phyloP scores from a whole-genome alignment of 257 asterid species.

The Plectranthus barbatus region DNA sequence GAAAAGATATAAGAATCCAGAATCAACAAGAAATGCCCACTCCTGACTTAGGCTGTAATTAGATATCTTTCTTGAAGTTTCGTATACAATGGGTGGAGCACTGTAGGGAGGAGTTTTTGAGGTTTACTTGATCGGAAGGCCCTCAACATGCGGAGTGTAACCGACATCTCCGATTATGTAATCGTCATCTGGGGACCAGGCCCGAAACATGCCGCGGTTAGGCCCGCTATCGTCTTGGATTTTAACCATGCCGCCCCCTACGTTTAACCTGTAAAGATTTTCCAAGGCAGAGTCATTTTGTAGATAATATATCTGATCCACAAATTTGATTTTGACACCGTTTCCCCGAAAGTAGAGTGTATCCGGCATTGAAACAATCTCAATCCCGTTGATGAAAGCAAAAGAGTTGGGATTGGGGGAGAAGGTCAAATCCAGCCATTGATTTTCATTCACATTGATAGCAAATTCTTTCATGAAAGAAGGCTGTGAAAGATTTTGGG shows the following conservation, averaged over 20 bases:
- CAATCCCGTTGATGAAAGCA: constrained; percentile 56
- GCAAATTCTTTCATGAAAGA: constrained; percentile 15
- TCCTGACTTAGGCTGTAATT: too few relatives aligned
- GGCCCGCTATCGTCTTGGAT: constrained; percentile 21
- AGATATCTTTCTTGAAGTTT: too few relatives aligned
- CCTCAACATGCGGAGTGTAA: too few relatives aligned
- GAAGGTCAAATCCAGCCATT: constrained; percentile 23
- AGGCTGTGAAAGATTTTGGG: neutral
- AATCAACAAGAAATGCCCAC: too few relatives aligned
- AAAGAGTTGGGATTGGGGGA: constrained; percentile 28
- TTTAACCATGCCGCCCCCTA: constrained; percentile 15
- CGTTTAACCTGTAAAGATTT: constrained; percentile 40
- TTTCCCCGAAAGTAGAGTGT: constrained; percentile 22
- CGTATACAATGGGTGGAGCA: too few relatives aligned
- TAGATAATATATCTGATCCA: neutral
- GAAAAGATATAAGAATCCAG: too few relatives aligned
- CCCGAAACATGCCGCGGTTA: constrained; percentile 43
- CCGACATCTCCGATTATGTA: neutral
- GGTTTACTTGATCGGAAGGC: too few relatives aligned
- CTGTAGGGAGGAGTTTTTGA: too few relatives aligned
- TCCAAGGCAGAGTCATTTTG: constrained; percentile 26
- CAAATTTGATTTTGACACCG: neutral
- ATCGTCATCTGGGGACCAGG: constrained; percentile 24
- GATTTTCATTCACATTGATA: constrained; percentile 9
- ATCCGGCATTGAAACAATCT: constrained; percentile 40